phyloP scores from a whole-genome alignment of 1,139 yeast species.

The Diutina ranongensis region DNA sequence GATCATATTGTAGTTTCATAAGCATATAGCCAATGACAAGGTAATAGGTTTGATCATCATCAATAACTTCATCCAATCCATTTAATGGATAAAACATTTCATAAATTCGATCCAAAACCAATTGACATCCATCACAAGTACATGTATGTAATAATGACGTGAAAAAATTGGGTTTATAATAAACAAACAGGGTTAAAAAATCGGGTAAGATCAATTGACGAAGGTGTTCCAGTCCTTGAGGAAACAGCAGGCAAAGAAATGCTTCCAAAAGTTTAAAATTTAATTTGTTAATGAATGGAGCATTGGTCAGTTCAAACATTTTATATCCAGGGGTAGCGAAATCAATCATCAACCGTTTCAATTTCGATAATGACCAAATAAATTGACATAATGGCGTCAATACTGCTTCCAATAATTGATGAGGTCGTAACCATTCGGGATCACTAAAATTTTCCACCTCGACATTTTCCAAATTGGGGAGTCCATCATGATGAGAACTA shows the following conservation, averaged over 20 bases:
- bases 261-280: constrained; percentile 28
- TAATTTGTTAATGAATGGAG: constrained; percentile 20
- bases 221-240: constrained; percentile 11
- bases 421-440: constrained; percentile 29
- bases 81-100: constrained; percentile 16
- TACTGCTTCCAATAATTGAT: constrained; percentile 22
- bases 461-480: constrained; percentile 22
- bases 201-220: constrained; percentile 24
- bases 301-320: constrained; percentile 25
- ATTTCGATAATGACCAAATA: constrained; percentile 15
- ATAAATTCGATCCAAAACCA: constrained; percentile 17
- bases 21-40: constrained; percentile 24
- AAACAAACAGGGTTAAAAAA: constrained; percentile 27
- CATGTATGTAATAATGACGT: constrained; percentile 28
- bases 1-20: constrained; percentile 26
- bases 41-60: constrained; percentile 21
- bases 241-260: constrained; percentile 21
- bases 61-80: constrained; percentile 10
- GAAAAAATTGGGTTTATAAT: constrained; percentile 28
- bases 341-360: constrained; percentile 20
- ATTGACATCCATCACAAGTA: constrained; percentile 25
- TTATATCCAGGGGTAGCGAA: constrained; percentile 30
- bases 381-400: constrained; percentile 24
- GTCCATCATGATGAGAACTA: constrained; percentile 16
- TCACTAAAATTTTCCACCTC: constrained; percentile 26